These are phyloP conservation scores for Mariannaea sp. DNA, from an alignment of 2,329 filamentous ascomycete species.

Conservation along the genomic window DNA sequence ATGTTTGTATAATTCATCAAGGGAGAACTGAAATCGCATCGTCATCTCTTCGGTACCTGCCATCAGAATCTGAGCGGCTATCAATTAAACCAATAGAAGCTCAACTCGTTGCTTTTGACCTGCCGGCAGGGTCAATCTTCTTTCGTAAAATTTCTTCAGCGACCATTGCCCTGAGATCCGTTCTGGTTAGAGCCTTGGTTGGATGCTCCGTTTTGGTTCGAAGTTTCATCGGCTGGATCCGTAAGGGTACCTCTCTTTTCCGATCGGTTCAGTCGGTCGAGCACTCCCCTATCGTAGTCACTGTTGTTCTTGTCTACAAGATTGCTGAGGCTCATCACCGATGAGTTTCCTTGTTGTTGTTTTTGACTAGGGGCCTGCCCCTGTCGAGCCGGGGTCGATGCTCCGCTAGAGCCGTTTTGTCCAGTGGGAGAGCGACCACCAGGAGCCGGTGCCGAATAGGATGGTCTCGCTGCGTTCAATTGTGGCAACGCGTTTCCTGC, in stretches of 20 bases:
- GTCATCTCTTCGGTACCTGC: constrained; percentile 26
- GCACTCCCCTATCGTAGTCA: constrained; percentile 61
- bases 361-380: constrained; percentile 30
- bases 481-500: constrained; percentile 40
- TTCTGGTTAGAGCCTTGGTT: constrained; percentile 25
- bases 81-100: constrained; percentile 10
- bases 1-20: constrained; percentile 19
- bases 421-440: constrained; percentile 46
- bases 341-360: constrained; percentile 38
- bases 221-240: not conserved
- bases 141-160: constrained; percentile 18
- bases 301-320: constrained; percentile 52
- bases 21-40: constrained; percentile 28
- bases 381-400: constrained; percentile 42
- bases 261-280: constrained; percentile 54
- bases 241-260: not conserved
- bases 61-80: constrained; percentile 16
- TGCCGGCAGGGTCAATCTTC: constrained; percentile 36
- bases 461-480: constrained; percentile 33
- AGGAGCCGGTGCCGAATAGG: constrained; percentile 33
- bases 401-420: constrained; percentile 44
- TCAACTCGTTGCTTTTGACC: constrained; percentile 30
- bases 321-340: constrained; percentile 60
- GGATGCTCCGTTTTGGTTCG: constrained; percentile 23
- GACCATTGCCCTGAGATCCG: too few relatives aligned